These are phyloP conservation scores for Tricholoma hemisulphureum DNA, from an alignment of 768 basidiomycete genomes.

Conservation along the genomic window DNA sequence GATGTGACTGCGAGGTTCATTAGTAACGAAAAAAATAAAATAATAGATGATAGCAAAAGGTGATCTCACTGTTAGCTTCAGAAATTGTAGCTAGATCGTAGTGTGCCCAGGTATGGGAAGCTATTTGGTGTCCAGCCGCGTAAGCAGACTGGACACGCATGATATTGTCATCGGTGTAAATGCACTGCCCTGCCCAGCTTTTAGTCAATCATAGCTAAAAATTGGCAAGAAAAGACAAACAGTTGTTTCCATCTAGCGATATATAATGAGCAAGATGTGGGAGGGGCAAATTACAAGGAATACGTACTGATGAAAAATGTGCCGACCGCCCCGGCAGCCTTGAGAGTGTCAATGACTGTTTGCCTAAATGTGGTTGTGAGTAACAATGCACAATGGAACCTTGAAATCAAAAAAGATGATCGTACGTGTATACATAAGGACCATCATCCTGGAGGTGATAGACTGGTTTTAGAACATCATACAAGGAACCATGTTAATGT, in stretches of 20 bases:
- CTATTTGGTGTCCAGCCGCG: too few relatives aligned
- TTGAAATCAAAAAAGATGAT: background rate
- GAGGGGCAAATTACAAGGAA: background rate
- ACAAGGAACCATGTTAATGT: background rate
- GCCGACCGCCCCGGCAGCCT: conserved; percentile 33
- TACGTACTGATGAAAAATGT: conserved; percentile 36
- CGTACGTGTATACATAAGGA: conserved; percentile 13
- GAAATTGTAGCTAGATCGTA: too few relatives aligned
- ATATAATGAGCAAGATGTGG: background rate
- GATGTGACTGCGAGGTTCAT: too few relatives aligned
- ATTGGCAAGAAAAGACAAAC: conserved; percentile 20
- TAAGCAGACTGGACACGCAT: too few relatives aligned
- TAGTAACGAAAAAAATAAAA: too few relatives aligned
- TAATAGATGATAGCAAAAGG: too few relatives aligned
- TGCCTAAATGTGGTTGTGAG: conserved; percentile 5
- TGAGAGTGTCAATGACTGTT: conserved; percentile 7
- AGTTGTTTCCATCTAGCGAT: conserved; percentile 34
- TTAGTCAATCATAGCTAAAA: too few relatives aligned
- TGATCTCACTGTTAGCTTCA: too few relatives aligned
- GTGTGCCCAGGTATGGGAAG: too few relatives aligned
- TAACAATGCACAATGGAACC: background rate
- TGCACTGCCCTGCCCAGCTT: too few relatives aligned
- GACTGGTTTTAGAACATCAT: background rate
- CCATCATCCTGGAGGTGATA: conserved; percentile 19
- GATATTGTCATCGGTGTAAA: too few relatives aligned